Conservation (phyloP, 2,329 filamentous ascomycete genomes). For the Trichoderma gracile region DNA sequence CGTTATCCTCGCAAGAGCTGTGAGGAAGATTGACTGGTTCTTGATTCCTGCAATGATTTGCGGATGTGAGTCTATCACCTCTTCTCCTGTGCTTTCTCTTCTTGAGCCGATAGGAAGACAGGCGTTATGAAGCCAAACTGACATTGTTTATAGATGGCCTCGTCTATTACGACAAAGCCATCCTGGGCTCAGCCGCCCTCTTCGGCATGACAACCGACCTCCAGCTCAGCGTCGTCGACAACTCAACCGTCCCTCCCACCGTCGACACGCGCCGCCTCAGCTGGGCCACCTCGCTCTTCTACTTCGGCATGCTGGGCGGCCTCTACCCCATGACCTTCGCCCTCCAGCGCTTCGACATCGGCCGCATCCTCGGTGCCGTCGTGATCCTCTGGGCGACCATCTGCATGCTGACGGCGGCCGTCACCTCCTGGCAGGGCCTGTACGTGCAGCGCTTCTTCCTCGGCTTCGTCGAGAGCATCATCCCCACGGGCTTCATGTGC, state of each 20-base stretch:
- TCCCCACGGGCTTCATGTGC: conserved; percentile 67
- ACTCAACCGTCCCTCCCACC: conserved; percentile 50
- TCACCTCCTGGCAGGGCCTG: conserved; percentile 63
- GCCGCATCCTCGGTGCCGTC: conserved; percentile 62
- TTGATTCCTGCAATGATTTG: conserved; percentile 68
- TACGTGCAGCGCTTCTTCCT: conserved; percentile 67
- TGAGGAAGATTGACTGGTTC: conserved; percentile 67
- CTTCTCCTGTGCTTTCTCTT: not conserved
- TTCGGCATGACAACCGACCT: conserved; percentile 77
- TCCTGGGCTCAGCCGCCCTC: conserved; percentile 69
- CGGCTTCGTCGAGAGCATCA: conserved; percentile 62
- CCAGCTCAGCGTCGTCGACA: conserved; percentile 53
- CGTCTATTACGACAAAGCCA: conserved; percentile 60
- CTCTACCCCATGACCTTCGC: conserved; percentile 72
- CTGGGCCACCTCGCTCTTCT: conserved; percentile 79
- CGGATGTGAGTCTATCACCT: conserved; percentile 40
- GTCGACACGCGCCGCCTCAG: conserved; percentile 67
- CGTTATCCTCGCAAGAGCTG: conserved; percentile 53
- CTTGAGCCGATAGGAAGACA: not conserved
- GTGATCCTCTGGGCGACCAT: conserved; percentile 67
- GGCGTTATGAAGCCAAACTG: not conserved
- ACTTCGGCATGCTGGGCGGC: conserved; percentile 76
- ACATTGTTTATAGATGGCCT: conserved; percentile 44
- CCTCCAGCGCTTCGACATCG: conserved; percentile 66
- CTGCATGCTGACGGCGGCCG: conserved; percentile 68